These are phyloP conservation scores for Starmerella powellii DNA, from an alignment of 805 yeast species.

Conservation along the genomic window DNA sequence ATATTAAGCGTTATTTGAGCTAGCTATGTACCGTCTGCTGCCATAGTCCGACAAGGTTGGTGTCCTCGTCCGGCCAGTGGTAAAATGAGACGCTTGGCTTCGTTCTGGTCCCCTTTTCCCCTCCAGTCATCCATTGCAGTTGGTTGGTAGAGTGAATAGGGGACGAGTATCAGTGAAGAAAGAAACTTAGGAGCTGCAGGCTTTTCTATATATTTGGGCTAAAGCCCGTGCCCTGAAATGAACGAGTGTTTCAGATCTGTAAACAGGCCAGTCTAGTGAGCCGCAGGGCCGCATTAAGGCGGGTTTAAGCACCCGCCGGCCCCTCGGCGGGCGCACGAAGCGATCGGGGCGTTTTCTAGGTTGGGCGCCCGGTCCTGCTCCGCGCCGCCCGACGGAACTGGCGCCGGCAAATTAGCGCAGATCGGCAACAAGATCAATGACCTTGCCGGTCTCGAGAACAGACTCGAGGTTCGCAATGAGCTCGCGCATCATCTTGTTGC, in stretches of 20 bases:
- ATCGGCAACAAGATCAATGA: constrained; percentile 73
- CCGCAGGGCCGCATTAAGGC: too few species aligned
- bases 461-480: constrained; percentile 55
- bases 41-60: constrained; percentile 17
- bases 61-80: constrained; percentile 18
- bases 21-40: constrained; percentile 15
- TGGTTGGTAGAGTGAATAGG: constrained; percentile 29
- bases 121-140: constrained; percentile 24
- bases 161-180: constrained; percentile 28
- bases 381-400: too few species aligned
- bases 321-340: too few species aligned
- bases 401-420: constrained; percentile 6
- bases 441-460: constrained; percentile 54
- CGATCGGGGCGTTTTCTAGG: too few species aligned
- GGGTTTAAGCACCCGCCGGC: too few species aligned
- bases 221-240: background rate
- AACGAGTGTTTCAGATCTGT: background rate
- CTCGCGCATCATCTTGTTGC: constrained; percentile 66
- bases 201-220: background rate
- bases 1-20: too few species aligned
- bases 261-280: too few species aligned
- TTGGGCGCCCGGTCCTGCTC: too few species aligned
- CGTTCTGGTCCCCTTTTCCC: constrained; percentile 30
- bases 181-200: background rate
- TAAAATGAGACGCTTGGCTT: constrained; percentile 16